phyloP scores from a whole-genome alignment of 768 basidiomycete genomes.

The Gloeopeniophorella convolvens region DNA sequence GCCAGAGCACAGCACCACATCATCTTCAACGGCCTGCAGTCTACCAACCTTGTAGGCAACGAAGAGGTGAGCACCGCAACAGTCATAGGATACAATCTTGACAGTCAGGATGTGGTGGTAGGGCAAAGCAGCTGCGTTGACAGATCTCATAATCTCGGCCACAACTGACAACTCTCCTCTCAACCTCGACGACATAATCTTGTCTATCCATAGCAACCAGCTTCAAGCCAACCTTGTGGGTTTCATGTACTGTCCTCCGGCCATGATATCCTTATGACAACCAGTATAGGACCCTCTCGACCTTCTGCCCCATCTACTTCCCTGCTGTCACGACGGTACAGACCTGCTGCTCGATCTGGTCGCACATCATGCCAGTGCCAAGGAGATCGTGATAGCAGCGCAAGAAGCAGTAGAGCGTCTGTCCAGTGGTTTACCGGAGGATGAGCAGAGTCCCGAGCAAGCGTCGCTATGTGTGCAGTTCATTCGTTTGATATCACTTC shows the following conservation, averaged over 20 bases:
- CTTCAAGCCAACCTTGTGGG: conserved; percentile 20
- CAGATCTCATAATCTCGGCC: conserved; percentile 18
- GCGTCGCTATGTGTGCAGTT: conserved; percentile 19
- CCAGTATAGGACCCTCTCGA: conserved; percentile 34
- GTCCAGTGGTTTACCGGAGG: conserved; percentile 18
- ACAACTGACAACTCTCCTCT: conserved; percentile 17
- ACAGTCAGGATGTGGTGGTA: conserved; percentile 5
- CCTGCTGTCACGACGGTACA: conserved; percentile 27
- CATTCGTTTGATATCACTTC: conserved; percentile 22
- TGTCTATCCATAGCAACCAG: conserved; percentile 15
- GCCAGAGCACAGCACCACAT: not conserved
- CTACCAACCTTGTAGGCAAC: not conserved
- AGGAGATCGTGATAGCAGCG: conserved; percentile 37
- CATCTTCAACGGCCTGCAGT: not conserved
- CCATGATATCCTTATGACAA: not conserved
- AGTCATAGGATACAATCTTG: not conserved
- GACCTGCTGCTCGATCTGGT: conserved; percentile 31
- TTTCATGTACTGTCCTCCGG: not conserved
- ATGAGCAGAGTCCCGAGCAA: conserved; percentile 1
- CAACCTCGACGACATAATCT: conserved; percentile 9
- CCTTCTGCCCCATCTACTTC: conserved; percentile 32
- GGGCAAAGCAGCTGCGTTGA: conserved; percentile 20
- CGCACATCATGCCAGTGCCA: conserved; percentile 30
- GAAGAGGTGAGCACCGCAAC: not conserved
- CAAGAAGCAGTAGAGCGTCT: conserved; percentile 36